Base-by-base conservation (phyloP, 2,329 filamentous ascomycete species). In the Epichloe glyceriae region DNA sequence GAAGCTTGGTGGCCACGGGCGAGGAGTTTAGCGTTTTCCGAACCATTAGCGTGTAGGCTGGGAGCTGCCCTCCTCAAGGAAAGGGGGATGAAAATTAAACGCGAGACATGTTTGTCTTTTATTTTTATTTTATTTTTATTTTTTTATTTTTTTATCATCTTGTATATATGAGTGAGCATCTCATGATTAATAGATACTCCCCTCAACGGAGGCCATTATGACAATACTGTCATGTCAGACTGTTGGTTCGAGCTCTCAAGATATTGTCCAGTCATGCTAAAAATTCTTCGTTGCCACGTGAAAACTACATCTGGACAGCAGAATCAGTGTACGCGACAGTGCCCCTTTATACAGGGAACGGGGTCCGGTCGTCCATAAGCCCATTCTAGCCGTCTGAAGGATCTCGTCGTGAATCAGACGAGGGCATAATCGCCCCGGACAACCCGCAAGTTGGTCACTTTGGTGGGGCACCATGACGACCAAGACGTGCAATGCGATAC, bases 21-120 rank as follows among this genome's bases (percentile, higher is more conserved):
- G 85, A 89, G 62, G 83, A 83, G 68, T 96, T 98, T 69, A 87
- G 85, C 62, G 82, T 89, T 46, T 87, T 90, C 70, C 83, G 86
- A 66, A 90, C 86, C 2, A 91, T 91, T 63, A 88, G 84, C 65
- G 85, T 90, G 51, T 90, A 75, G 66, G 44, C 30, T 22, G 34
- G 11, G 15, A 33, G 40, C 22, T 30, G 12, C 7, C 22, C 22
- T 8, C 22, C 1, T 2, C 7, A 26, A 26, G 26, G 7, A 26
- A 26, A 26, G 26, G 26, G 26, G 26, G 10, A 30, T 30, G 0
- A 30, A 30, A 30, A 30, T 30, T 30, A 10, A 30, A 30, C 26
- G 26, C 11, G 26, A 30, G 26, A 11, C 26, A 30, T 11, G 26
- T 10, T 15, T 6, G 37, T 14, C n/a, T 38, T 38, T 38, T 26